A percentile compares a stretch with the other conserved stretches of the same genome.
These are phyloP conservation scores for Ceratorhiza oryzae-sativae DNA, from an alignment of 1,284 basidiomycete genomes.

Conservation along the genomic window DNA sequence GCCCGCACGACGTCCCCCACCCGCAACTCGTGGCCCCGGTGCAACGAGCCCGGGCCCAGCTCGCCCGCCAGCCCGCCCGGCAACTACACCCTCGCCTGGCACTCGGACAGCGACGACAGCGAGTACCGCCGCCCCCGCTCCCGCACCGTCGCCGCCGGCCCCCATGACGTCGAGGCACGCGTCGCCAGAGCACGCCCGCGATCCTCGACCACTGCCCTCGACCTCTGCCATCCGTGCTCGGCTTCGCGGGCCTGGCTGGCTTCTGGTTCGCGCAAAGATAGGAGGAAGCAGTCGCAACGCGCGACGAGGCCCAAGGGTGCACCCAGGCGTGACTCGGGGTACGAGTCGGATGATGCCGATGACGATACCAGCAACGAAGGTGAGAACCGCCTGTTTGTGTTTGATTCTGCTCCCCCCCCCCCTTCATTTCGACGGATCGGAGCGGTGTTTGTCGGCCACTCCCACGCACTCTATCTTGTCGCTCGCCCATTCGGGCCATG, in stretches of 20 bases:
- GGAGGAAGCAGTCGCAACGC: conserved; percentile 21
- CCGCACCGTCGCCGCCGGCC: conserved; percentile 1
- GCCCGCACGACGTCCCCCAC: neutral
- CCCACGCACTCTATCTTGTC: neutral
- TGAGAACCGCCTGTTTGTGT: neutral
- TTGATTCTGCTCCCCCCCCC: neutral
- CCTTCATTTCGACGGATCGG: conserved; percentile 3
- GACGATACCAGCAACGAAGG: conserved; percentile 23
- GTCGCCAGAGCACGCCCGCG: neutral
- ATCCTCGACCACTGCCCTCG: conserved; percentile 8
- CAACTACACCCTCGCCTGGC: conserved; percentile 19
- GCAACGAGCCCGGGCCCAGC: neutral
- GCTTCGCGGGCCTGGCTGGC: neutral
- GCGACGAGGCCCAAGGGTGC: neutral
- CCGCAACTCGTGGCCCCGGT: conserved; percentile 5
- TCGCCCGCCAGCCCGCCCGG: neutral
- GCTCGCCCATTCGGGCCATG: neutral
- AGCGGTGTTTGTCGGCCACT: neutral
- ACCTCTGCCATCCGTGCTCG: conserved; percentile 4
- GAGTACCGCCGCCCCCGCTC: conserved; percentile 17
- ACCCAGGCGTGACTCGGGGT: conserved; percentile 22
- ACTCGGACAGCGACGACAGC: conserved; percentile 10
- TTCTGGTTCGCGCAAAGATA: conserved; percentile 1
- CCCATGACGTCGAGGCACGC: conserved; percentile 8
- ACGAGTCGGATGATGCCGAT: conserved; percentile 29